A percentile compares a stretch with the other conserved stretches of the same genome.
Conservation (phyloP, 2,329 filamentous ascomycete genomes). For the Myriosclerotinia duriaeana region DNA sequence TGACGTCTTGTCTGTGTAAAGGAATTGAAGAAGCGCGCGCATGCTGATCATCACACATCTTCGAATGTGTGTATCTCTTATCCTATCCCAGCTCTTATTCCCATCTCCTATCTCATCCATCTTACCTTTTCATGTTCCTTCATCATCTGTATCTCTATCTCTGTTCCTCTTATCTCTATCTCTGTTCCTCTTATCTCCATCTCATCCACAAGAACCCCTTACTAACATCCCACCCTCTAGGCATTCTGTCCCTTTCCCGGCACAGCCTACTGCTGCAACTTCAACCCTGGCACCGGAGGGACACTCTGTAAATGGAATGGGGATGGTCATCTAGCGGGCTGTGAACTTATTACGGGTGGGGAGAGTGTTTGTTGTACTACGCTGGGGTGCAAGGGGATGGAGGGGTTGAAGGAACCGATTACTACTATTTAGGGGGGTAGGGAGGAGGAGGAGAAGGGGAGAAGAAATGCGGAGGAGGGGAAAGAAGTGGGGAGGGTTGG, state of each 20-base stretch:
- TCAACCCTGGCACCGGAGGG: background rate
- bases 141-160: too few relatives aligned
- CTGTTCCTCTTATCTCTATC: too few relatives aligned
- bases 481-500: too few relatives aligned
- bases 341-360: background rate
- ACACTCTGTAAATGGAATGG: conserved; percentile 14
- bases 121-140: background rate
- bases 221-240: background rate
- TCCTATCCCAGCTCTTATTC: background rate
- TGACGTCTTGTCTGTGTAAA: background rate
- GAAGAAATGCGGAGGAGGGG: too few relatives aligned
- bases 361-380: conserved; percentile 15
- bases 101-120: background rate
- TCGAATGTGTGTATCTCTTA: conserved; percentile 5
- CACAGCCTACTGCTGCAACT: conserved; percentile 14
- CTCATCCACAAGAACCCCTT: fast-evolving
- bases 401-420: conserved; percentile 11
- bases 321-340: conserved; percentile 1
- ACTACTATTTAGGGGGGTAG: background rate
- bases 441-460: background rate
- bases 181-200: background rate
- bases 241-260: conserved; percentile 14
- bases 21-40: background rate
- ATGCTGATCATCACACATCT: background rate
- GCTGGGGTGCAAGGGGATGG: conserved; percentile 9